phyloP scores from a whole-genome alignment of 2,329 filamentous ascomycete species.

The Lomentospora prolificans region DNA sequence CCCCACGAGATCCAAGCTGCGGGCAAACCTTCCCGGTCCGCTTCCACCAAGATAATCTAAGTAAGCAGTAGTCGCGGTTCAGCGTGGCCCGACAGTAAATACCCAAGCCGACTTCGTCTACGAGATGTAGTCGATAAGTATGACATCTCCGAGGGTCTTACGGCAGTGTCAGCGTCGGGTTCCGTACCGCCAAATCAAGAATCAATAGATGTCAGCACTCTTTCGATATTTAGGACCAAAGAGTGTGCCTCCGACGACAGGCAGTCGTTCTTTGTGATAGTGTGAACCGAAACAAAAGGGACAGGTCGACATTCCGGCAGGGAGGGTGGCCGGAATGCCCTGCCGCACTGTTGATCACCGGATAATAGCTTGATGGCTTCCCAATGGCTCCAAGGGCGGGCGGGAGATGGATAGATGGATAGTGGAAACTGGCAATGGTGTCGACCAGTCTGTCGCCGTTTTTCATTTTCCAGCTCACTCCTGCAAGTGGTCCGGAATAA shows the following conservation, averaged over 20 bases:
- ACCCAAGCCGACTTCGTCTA: background rate
- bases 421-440: no score
- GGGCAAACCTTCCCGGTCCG: no score
- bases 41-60: background rate
- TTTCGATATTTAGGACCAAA: background rate
- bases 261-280: background rate
- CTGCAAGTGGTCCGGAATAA: slow-evolving; percentile 1
- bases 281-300: background rate
- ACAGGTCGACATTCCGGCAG: background rate
- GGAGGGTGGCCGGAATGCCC: background rate
- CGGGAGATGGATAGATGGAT: background rate
- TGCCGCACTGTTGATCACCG: background rate
- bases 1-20: background rate
- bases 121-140: background rate
- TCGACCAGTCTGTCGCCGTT: background rate
- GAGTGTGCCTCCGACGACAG: background rate
- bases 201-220: background rate
- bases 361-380: background rate
- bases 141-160: background rate
- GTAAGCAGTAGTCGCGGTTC: background rate
- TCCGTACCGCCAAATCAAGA: background rate
- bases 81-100: background rate
- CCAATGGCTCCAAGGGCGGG: no score
- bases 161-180: background rate
- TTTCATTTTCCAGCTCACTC: background rate